phyloP scores from a whole-genome alignment of 257 asterid genomes.

The Echium plantagineum region DNA sequence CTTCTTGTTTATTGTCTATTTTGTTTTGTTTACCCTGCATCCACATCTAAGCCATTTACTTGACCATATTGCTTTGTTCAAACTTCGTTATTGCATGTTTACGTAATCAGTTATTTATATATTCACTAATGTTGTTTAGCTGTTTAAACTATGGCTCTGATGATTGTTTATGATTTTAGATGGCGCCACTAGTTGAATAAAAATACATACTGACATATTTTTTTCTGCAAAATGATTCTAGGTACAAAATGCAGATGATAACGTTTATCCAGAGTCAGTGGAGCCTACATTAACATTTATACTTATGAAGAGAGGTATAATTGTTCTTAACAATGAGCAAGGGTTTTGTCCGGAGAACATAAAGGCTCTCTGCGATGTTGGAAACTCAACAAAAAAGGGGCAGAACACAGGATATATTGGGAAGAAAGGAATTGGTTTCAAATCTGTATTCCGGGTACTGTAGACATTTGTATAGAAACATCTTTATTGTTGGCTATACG shows the following conservation, averaged over 20 bases:
- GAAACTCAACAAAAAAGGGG: conserved; percentile 79
- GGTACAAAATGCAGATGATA: conserved; percentile 99
- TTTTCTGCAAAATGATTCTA: conserved; percentile 15
- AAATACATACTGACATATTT: not conserved
- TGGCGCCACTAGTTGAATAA: not conserved
- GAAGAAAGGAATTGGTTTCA: conserved; percentile 99
- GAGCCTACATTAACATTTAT: conserved; percentile 83
- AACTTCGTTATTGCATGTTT: not conserved
- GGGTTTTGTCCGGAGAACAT: conserved; percentile 76
- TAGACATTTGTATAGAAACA: conserved; percentile 4
- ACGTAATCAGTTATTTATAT: not conserved
- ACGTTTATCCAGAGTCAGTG: conserved; percentile 51
- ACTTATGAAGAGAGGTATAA: conserved; percentile 67
- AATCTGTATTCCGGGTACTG: conserved; percentile 95
- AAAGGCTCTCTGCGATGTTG: conserved; percentile 94
- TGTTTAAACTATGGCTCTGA: not conserved
- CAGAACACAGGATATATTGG: conserved; percentile 78
- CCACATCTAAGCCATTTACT: not conserved
- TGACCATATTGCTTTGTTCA: not conserved
- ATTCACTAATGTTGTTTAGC: not conserved
- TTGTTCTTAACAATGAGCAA: conserved; percentile 73
- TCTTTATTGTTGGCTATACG: not conserved
- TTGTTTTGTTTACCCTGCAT: not conserved
- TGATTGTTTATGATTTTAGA: not conserved
- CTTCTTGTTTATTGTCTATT: too few relatives aligned